A percentile compares a stretch with the other conserved stretches of the same genome.
Evolutionary conservation across 192 early-diverging fungal genomes (phyloP).

Genomic region (Oehlia diaphana): DNA sequence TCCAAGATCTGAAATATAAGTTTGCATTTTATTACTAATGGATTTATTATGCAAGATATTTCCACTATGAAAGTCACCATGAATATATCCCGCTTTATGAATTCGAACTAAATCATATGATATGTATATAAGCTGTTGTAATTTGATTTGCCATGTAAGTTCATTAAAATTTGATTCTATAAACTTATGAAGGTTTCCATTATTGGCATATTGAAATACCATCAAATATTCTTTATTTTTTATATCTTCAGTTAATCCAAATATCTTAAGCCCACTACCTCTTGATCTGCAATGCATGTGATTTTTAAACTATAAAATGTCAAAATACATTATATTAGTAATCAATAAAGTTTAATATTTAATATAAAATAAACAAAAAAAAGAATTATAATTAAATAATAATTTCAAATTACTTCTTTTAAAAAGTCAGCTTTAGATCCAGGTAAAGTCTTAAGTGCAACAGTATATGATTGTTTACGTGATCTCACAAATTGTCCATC

Average conservation of each 20-base stretch:
- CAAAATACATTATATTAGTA: conserved; percentile 4
- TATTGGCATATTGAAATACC: not conserved
- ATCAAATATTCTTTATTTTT: not conserved
- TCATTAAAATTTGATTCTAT: not conserved
- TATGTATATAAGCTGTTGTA: not conserved
- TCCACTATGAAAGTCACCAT: conserved; percentile 7
- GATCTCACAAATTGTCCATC: not conserved
- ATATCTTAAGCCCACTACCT: not conserved
- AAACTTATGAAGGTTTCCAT: not conserved
- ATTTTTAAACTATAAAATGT: not conserved
- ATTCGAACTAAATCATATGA: not conserved
- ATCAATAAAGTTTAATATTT: no score
- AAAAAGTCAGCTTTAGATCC: not conserved
- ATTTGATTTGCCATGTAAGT: not conserved
- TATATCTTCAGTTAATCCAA: not conserved
- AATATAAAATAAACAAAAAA: not conserved
- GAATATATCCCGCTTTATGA: not conserved
- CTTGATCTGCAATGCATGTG: not conserved
- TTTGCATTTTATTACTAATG: not conserved
- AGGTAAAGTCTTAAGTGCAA: not conserved
- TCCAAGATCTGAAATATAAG: not conserved
- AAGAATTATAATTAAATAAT: not conserved
- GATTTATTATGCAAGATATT: not conserved
- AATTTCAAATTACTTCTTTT: not conserved
- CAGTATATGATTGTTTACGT: not conserved